These are phyloP conservation scores for Myochromella boudieri DNA, from an alignment of 768 basidiomycete genomes.

Conservation along the genomic window DNA sequence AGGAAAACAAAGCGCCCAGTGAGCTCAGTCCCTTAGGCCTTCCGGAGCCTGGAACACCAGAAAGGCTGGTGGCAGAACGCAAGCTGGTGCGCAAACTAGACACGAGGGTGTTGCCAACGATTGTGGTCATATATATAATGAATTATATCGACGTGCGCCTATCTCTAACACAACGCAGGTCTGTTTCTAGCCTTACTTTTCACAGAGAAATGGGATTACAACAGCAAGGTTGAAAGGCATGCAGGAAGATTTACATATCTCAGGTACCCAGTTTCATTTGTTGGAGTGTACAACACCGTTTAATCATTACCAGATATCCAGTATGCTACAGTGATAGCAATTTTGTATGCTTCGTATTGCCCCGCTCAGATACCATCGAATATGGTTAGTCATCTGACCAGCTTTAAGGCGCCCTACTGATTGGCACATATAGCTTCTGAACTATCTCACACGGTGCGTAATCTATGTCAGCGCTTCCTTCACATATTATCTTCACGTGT, in stretches of 20 bases:
- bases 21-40: constrained; percentile 3
- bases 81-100: constrained; percentile 58
- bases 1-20: constrained; percentile 11
- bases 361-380: constrained; percentile 69
- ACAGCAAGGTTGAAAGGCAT: constrained; percentile 51
- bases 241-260: constrained; percentile 46
- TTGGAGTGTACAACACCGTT: constrained; percentile 3
- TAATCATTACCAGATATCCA: constrained; percentile 42
- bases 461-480: not conserved
- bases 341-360: constrained; percentile 58
- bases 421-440: constrained; percentile 42
- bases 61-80: constrained; percentile 36
- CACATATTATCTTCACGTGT: not conserved
- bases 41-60: constrained; percentile 24
- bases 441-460: constrained; percentile 48
- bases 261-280: constrained; percentile 27
- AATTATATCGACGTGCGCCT: constrained; percentile 63
- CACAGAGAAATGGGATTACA: constrained; percentile 48
- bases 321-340: constrained; percentile 51
- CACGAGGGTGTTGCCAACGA: constrained; percentile 51
- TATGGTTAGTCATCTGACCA: constrained; percentile 40
- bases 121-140: constrained; percentile 62
- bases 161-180: not conserved
- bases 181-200: not conserved
- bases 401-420: not conserved